phyloP scores from a whole-genome alignment of 805 yeast species.

The Metschnikowia drakensbergensis region DNA sequence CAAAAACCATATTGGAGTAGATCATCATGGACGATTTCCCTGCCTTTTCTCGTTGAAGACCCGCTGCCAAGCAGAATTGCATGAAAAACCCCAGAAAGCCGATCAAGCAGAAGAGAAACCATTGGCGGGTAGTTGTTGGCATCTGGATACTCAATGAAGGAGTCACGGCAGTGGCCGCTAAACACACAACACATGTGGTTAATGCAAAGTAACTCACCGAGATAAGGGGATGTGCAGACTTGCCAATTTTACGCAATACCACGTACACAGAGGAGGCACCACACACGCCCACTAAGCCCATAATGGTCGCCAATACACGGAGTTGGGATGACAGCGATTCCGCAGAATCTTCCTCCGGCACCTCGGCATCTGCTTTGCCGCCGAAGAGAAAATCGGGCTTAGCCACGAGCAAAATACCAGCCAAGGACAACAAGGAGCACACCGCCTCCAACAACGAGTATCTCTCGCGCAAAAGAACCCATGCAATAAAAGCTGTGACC shows the following conservation, averaged over 20 bases:
- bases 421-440: slow-evolving; percentile 64
- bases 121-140: slow-evolving; percentile 61
- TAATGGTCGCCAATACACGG: slow-evolving; percentile 57
- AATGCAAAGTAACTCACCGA: slow-evolving; percentile 76
- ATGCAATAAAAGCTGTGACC: slow-evolving; percentile 71
- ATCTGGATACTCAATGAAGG: slow-evolving; percentile 59
- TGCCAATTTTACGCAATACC: slow-evolving; percentile 70
- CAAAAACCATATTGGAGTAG: slow-evolving; percentile 75
- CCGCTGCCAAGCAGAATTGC: slow-evolving; percentile 77
- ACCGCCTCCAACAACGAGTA: slow-evolving; percentile 63
- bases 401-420: slow-evolving; percentile 78
- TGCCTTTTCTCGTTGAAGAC: slow-evolving; percentile 77
- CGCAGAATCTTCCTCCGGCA: slow-evolving; percentile 32
- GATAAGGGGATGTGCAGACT: slow-evolving; percentile 72
- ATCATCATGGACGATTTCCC: slow-evolving; percentile 70
- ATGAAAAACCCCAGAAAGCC: slow-evolving; percentile 79
- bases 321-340: slow-evolving; percentile 53
- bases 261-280: slow-evolving; percentile 72
- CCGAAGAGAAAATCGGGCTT: slow-evolving; percentile 75
- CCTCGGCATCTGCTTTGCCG: slow-evolving; percentile 25
- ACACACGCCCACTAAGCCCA: slow-evolving; percentile 62
- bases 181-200: slow-evolving; percentile 52
- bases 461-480: slow-evolving; percentile 59
- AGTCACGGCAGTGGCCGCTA: slow-evolving; percentile 46
- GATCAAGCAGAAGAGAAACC: slow-evolving; percentile 57